A percentile compares a stretch with the other conserved stretches of the same genome.
These are phyloP conservation scores for Phialemoniopsis sp. DNA, from an alignment of 2,329 filamentous ascomycete genomes.

Conservation along the genomic window DNA sequence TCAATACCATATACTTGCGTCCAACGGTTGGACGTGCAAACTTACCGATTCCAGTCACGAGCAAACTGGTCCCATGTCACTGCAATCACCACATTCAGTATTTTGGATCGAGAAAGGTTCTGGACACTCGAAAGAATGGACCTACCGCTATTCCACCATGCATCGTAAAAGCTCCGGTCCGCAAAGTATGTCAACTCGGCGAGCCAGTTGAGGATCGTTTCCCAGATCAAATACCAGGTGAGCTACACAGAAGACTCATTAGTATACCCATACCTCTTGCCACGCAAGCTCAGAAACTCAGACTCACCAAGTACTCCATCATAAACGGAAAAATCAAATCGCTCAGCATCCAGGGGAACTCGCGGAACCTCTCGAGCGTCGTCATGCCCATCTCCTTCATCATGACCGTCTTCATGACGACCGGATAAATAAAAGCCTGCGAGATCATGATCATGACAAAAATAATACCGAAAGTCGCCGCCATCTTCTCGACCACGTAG, in stretches of 20 bases:
- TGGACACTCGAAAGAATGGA: neutral
- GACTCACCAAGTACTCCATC: conserved; percentile 63
- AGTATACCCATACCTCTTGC: too few relatives aligned
- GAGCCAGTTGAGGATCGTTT: conserved; percentile 68
- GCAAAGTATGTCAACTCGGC: conserved; percentile 75
- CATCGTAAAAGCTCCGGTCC: conserved; percentile 67
- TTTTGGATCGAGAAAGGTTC: neutral
- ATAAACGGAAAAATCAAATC: conserved; percentile 77
- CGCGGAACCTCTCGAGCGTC: conserved; percentile 54
- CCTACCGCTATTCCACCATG: conserved; percentile 59
- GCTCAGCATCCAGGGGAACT: conserved; percentile 71
- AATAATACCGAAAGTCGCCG: conserved; percentile 67
- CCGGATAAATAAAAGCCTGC: conserved; percentile 73
- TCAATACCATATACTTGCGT: neutral
- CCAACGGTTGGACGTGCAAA: neutral
- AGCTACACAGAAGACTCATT: conserved; percentile 29
- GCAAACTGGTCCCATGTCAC: conserved; percentile 74
- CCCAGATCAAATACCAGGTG: conserved; percentile 80
- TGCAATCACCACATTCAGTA: conserved; percentile 10
- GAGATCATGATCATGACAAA: conserved; percentile 77
- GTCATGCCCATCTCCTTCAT: conserved; percentile 65
- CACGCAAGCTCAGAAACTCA: too few relatives aligned
- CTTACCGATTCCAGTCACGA: conserved; percentile 67
- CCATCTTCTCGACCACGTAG: conserved; percentile 69
- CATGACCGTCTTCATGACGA: conserved; percentile 61